Evolutionary conservation across 1,284 basidiomycete genomes (phyloP), one percentile per base, ranked within the genome.

Genomic region (Papiliotrema nemorosa): DNA sequence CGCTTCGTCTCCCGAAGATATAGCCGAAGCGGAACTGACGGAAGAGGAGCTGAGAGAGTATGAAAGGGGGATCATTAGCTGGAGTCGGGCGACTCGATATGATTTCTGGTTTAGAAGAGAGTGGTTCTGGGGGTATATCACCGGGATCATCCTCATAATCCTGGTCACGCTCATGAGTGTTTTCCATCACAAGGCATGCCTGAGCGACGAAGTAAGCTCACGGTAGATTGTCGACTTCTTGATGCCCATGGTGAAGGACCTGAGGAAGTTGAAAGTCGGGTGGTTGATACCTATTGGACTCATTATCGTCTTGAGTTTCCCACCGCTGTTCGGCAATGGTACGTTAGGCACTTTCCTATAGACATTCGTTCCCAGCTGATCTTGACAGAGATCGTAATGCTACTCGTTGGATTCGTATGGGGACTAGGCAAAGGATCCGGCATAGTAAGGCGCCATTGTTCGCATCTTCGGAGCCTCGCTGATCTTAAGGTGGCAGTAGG

Each of bases 271-370:
- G 82, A 85, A 56, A 52, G 81, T 48, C 24, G 90, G 90, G 22
- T 93, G 85, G 84, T 70, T 85, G 13, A 88, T 93, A 37, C 90
- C 90, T 1, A 89, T 93, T 43, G 53, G 57, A 5, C 48, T 70
- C 22, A 59, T 72, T 25, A 68, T 75, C 51, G 54, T 75, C 44
- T 50, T 75, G 26, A 70, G 69, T 18, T 75, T 75, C 51, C 73
- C 73, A 5, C 73, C 73, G 0, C 53, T 75, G n/a, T 71, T 73
- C 44, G 73, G 70, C 14, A 67, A 70, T 24, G 70, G 67, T 68
- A 27, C 54, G 63, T 56, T 6, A 16, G 18, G 16, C 25, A 21
- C 7, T 48, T 20, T 14, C 2, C 18, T 26, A 12, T 25, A 6
- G 18, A 7, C 16, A 29, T 21, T 13, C 5, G 33, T 9, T 12